Evolutionary conservation across 306 rosid genomes (phyloP), one percentile per base, ranked within the genome.

Genomic region (Ormosia semicastrata): DNA sequence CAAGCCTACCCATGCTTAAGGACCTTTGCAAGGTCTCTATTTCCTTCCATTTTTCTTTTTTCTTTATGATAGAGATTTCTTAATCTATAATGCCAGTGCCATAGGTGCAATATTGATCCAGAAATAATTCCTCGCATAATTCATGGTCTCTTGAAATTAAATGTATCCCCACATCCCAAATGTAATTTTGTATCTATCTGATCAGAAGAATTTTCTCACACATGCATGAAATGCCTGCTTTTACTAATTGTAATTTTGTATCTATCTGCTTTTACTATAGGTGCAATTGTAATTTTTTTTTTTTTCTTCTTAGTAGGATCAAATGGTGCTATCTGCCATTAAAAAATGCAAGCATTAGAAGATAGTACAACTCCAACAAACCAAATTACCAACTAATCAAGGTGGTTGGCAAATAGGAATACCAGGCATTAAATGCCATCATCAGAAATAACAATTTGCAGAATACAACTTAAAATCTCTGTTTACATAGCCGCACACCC

Each of bases 231-330:
- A 53, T n/a, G 9, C 59, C 30, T 53, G 9, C 59, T 14, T 53
- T 53, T 53, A 53, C 24, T n/a, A 53, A 53, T 24, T 24, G n/a
- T n/a, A n/a, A n/a, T n/a, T n/a, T n/a, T n/a, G n/a, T n/a, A n/a
- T n/a, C n/a, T n/a, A n/a, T n/a, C n/a, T n/a, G n/a, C n/a, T n/a
- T n/a, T n/a, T n/a, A n/a, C n/a, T n/a, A n/a, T n/a, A n/a, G n/a
- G n/a, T n/a, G n/a, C 32, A 59, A 86, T 77, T 18, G 87, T 66
- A 24, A 58, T 17, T 50, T 86, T 86, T 87, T 86, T 86, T 7
- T 86, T 94, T 92, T 95, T 95, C 94, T 95, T 95, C 90, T 95
- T 95, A 64, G 92, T 85, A 24, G 98, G 98, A 89, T 95, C 99
- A 82, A 95, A 93, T 7, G 98, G 97, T 13, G 81, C 90, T 69